Percentiles rank a stretch among this genome's conserved stretches.
These are phyloP conservation scores for Saururus chinensis DNA, from an alignment of 164 flowering plant species.

Conservation along the genomic window DNA sequence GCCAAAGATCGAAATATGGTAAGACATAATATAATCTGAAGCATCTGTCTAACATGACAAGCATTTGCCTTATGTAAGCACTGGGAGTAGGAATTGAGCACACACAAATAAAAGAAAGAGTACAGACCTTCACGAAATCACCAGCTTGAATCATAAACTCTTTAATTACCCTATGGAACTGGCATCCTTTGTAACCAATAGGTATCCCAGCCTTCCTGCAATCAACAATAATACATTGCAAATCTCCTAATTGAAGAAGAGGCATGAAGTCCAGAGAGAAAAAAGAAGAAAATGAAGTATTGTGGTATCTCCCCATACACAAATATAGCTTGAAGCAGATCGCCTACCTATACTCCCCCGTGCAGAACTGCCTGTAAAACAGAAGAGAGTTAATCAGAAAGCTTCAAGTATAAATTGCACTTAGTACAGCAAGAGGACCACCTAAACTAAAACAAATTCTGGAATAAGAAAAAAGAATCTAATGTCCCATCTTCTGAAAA, in stretches of 20 bases:
- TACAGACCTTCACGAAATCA: constrained; percentile 79
- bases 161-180: constrained; percentile 92
- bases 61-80: no score
- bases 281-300: background rate
- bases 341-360: constrained; percentile 1
- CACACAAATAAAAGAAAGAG: background rate
- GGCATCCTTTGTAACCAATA: constrained; percentile 90
- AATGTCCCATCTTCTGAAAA: no score
- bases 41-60: no score
- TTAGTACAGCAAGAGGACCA: no score
- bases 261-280: background rate
- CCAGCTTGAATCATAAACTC: constrained; percentile 98
- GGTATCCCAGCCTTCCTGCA: constrained; percentile 87
- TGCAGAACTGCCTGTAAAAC: background rate
- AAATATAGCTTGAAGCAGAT: background rate
- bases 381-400: background rate
- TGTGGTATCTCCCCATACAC: background rate
- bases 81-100: background rate
- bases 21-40: no score
- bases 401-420: background rate
- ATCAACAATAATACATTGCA: background rate
- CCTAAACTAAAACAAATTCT: no score
- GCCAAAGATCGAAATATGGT: no score
- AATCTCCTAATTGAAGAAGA: background rate
- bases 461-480: no score